Evolutionary conservation across 192 early-diverging fungal genomes (phyloP), one percentile per base, ranked within the genome.

Genomic region (Gaertneriomyces semiglobifer): DNA sequence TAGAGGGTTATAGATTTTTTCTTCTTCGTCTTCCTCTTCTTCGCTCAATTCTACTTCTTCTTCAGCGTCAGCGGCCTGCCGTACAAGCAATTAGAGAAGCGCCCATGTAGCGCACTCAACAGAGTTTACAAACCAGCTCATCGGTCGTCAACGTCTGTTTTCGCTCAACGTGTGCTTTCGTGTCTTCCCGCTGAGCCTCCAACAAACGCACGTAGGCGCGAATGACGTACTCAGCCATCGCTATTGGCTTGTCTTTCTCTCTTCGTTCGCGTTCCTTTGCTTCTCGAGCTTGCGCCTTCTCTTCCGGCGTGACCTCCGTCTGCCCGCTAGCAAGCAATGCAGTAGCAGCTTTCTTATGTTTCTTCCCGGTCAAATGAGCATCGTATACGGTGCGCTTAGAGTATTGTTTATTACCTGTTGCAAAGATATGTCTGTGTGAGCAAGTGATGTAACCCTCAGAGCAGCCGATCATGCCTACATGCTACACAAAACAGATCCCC

Each of bases 1-100:
- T 12, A 97, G 82, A 16, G 96, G 96, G 63, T 98, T 98, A 72
- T 98, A 98, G 50, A 94, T 88, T 70, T 93, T 91, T 57, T 93
- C 92, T 41, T 93, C 91, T 16, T 91, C 88, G 41, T 78, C 81
- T 46, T 85, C 81, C 5, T 86, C 74, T 53, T 87, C 86, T n/a
- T 87, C 85, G 44, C 88, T 84, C 44, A 83, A 70, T 56, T 92
- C 92, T 42, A 88, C 70, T 75, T 65, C 70, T 18, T 66, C 59
- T 40, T 20, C 33, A 12, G 70, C 46, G 18, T 62, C 62, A 7
- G 57, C 52, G 2, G 60, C 38, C 63, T 60, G 60, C 4, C 18
- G 18, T 14, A 2, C 48, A 14, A 51, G 14, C 14, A n/a, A 51
- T n/a, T 51, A n/a, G 48, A 0, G 18, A 51, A 12, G 1, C 2